These are phyloP conservation scores for Colletotrichum navitas DNA, from an alignment of 2,329 filamentous ascomycete genomes.

Conservation along the genomic window DNA sequence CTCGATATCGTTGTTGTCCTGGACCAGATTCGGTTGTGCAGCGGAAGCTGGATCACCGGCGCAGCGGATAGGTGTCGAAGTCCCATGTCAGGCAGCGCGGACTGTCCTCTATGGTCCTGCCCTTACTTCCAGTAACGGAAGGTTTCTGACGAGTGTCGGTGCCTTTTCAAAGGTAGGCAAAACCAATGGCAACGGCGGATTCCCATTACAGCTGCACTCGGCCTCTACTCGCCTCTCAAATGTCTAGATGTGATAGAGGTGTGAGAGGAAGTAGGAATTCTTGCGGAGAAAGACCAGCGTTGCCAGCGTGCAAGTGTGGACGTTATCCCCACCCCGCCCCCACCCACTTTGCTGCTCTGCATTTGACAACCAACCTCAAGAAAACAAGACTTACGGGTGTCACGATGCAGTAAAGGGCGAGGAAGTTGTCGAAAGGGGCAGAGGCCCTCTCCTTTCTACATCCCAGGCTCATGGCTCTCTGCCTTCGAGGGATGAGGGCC, in stretches of 20 bases:
- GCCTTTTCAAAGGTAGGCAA: neutral
- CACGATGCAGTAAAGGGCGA: slow-evolving; percentile 24
- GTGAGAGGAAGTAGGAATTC: slow-evolving; percentile 44
- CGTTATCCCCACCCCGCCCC: neutral
- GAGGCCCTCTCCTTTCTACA: neutral
- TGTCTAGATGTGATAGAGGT: slow-evolving; percentile 43
- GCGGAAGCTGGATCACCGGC: slow-evolving; percentile 43
- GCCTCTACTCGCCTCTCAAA: slow-evolving; percentile 44
- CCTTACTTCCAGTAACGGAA: slow-evolving; percentile 42
- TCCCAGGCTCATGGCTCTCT: neutral
- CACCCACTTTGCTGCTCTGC: neutral
- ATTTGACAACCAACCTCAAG: neutral
- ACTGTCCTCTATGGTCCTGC: slow-evolving; percentile 51
- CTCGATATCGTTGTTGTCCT: slow-evolving; percentile 41
- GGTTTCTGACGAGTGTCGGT: slow-evolving; percentile 23
- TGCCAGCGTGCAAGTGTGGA: neutral
- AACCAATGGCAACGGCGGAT: neutral
- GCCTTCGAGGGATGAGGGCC: neutral
- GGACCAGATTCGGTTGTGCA: slow-evolving; percentile 49
- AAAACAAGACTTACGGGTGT: neutral
- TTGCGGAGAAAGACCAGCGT: neutral
- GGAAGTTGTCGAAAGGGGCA: slow-evolving; percentile 20
- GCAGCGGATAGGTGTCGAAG: slow-evolving; percentile 45
- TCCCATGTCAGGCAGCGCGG: slow-evolving; percentile 59
- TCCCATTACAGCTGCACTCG: slow-evolving; percentile 45